Evolutionary conservation across 345 rosid species (phyloP), one percentile per base, ranked within the genome.

Genomic region (Salix exigua): DNA sequence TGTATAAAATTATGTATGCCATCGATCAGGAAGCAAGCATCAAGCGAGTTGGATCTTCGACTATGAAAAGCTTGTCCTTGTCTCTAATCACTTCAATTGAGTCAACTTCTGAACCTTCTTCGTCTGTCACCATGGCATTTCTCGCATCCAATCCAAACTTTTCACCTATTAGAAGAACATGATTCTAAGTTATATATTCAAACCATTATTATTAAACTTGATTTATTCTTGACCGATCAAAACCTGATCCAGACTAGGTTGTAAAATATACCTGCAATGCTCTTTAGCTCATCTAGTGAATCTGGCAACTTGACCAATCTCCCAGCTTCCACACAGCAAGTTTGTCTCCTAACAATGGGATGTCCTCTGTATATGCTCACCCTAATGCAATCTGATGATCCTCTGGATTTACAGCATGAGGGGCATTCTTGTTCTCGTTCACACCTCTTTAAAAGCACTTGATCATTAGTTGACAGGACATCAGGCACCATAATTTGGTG

Each of bases 51-150:
- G 80, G 64, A 73, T 80, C 79, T 58, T 90, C 94, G 66, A 89
- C 82, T 55, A 92, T 74, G 85, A 87, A 94, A 46, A 92, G 86
- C 82, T 90, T 94, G 73, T 94, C 98, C 51, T 89, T 86, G 75
- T 94, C 97, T 85, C 98, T 86, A 73, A 94, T 89, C 73, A 94
- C 95, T 80, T 94, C 94, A 72, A 88, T 84, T 67, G 86, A 87
- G 78, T 92, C 97, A 51, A 94, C 88, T 85, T 92, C 97, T 21
- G 97, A 82, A 31, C 98, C 97, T 81, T 82, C 92, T 85, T 83
- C 91, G 80, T 94, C 83, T 12, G 87, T 90, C 68, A 90, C 86
- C 73, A 81, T 77, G 25, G 82, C 82, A 79, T 82, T 86, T 26
- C 77, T 79, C 58, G 88, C 89, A 85, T 89, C 86, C 60, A 92